These are phyloP conservation scores for Durotheca rogersii DNA, from an alignment of 495 filamentous ascomycete species.

Conservation along the genomic window DNA sequence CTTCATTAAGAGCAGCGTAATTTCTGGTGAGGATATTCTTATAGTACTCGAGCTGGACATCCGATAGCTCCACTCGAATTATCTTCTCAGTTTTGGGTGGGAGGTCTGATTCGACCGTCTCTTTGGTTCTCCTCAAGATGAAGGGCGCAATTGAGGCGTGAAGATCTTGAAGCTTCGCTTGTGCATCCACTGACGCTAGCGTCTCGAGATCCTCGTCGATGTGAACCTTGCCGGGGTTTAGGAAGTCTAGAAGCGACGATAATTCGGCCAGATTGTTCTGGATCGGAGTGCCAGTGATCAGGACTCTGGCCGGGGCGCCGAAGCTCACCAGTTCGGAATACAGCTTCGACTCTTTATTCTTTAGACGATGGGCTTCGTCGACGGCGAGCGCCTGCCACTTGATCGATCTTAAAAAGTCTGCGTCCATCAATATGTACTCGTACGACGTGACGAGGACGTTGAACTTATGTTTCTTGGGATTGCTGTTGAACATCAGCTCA, in stretches of 20 bases:
- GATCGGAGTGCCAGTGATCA: conserved; percentile 96
- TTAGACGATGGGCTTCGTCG: conserved; percentile 94
- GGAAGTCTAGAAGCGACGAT: conserved; percentile 88
- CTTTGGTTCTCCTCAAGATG: conserved; percentile 95
- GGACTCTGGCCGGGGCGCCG: conserved; percentile 76
- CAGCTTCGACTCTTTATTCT: conserved; percentile 91
- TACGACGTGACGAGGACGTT: conserved; percentile 94
- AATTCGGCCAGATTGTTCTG: conserved; percentile 95
- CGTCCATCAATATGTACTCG: conserved; percentile 85
- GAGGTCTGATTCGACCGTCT: conserved; percentile 92
- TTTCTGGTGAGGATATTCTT: conserved; percentile 98
- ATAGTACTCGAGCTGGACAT: conserved; percentile 96
- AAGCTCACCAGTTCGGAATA: conserved; percentile 84
- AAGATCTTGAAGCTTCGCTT: conserved; percentile 59
- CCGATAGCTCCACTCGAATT: conserved; percentile 92
- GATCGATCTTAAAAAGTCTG: conserved; percentile 73
- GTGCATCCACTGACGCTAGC: conserved; percentile 43
- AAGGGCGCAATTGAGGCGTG: conserved; percentile 78
- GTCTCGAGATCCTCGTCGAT: conserved; percentile 87
- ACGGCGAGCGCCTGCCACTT: conserved; percentile 98
- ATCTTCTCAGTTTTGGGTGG: conserved; percentile 98
- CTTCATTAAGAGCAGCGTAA: conserved; percentile 90
- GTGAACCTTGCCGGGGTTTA: conserved; percentile 83
- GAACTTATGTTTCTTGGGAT: conserved; percentile 83
- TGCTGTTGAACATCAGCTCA: conserved; percentile 82